Base-by-base conservation (phyloP, 495 filamentous ascomycete genomes). In the Jackrogersella minutella region DNA sequence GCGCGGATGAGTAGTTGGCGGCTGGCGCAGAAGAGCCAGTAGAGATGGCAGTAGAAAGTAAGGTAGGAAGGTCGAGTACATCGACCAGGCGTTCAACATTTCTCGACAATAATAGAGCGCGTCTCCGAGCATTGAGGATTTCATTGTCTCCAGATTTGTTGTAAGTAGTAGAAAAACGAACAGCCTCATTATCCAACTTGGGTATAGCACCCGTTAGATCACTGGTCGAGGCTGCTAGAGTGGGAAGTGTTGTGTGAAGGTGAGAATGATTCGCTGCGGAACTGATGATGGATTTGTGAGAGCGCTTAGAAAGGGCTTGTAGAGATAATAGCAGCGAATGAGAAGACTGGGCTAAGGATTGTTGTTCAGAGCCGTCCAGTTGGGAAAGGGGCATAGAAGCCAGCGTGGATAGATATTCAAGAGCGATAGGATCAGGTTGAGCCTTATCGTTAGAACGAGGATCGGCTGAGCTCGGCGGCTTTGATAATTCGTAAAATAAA, bases 71-170 rank as follows among this genome's bases (percentile, higher is more conserved):
- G 65, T 97, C 93, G 16, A 99, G 84, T 22, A 99, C 90, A 72
- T 97, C 94, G 17, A 93, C 90, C 13, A 98, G 79, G 51, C 93
- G 84, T 70, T 97, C 94, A 16, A 96, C 88, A 71, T 98, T 98
- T 43, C 90, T 84, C 2, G 90, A 86, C 39, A 99, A 83, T n/a
- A 96, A 84, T 72, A 97, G 84, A 2, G 92, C 91, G 73, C 90
- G 90, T 67, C 90, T 91, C 60, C 95, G 87, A 36, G 88, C 80
- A 58, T 88, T 89, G 8, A 98, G 81, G 0, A 91, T 79, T 3
- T 86, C 83, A 67, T 75, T 82, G 72, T 96, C 95, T 30, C 86
- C 84, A 51, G 80, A 83, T 64, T 87, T 89, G 78, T 86, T 89
- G 79, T 96, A 97, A 43, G 88, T 94, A 8, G 87, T 85, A 21